phyloP scores from a whole-genome alignment of 2,329 filamentous ascomycete species.

The Aquanectria penicillioides region DNA sequence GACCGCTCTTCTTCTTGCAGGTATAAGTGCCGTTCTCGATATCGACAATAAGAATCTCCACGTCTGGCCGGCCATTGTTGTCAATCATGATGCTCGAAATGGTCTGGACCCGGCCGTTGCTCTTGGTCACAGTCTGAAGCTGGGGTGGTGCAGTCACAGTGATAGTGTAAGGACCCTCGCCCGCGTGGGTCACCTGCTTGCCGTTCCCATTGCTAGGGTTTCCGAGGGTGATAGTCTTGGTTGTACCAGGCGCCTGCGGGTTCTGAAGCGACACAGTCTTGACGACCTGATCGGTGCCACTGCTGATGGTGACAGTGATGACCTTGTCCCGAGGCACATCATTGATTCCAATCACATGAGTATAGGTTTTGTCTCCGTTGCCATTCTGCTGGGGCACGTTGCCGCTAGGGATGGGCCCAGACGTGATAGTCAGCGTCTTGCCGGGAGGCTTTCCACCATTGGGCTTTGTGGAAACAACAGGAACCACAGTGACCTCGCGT shows the following conservation, averaged over 20 bases:
- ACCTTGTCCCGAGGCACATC: not conserved
- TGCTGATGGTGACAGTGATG: not conserved
- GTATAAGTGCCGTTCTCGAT: slow-evolving; percentile 42
- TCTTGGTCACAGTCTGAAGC: slow-evolving; percentile 24
- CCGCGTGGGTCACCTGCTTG: slow-evolving; percentile 27
- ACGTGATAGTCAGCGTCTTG: not conserved
- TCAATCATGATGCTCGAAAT: slow-evolving; percentile 34
- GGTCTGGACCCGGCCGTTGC: slow-evolving; percentile 32
- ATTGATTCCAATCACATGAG: not conserved
- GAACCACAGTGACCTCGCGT: slow-evolving; percentile 29
- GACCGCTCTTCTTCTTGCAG: slow-evolving; percentile 42
- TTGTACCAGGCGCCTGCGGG: not conserved
- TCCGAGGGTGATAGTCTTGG: not conserved
- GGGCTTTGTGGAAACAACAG: not conserved
- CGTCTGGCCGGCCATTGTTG: slow-evolving; percentile 33
- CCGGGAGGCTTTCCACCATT: not conserved
- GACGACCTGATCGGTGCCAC: not conserved
- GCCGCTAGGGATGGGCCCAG: not conserved
- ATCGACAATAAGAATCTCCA: slow-evolving; percentile 46
- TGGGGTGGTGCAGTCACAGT: slow-evolving; percentile 40
- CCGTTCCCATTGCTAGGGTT: no score
- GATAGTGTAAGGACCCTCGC: slow-evolving; percentile 28
- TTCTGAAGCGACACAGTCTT: not conserved
- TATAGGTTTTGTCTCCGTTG: slow-evolving; percentile 14
- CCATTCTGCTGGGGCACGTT: not conserved